Conservation (phyloP, 2,329 filamentous ascomycete species). For the Botrytis fabae region DNA sequence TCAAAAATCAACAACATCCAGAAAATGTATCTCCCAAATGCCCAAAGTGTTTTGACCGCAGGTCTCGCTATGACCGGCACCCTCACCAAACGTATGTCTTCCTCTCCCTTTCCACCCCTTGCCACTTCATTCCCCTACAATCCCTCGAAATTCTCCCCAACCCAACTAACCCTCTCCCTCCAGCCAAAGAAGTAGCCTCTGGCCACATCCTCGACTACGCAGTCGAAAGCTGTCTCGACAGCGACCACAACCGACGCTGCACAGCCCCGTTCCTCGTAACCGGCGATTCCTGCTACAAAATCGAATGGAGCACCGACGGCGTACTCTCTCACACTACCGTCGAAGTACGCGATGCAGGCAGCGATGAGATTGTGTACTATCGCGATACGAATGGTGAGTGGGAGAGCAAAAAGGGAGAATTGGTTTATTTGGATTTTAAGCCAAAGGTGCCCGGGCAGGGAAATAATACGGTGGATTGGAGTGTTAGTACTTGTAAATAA, state of each 20-base stretch:
- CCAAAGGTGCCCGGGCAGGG: slow-evolving; percentile 48
- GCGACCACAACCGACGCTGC: slow-evolving; percentile 40
- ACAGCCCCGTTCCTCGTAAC: slow-evolving; percentile 45
- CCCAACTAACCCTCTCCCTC: slow-evolving; percentile 24
- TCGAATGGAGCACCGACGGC: slow-evolving; percentile 45
- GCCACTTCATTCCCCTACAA: not conserved
- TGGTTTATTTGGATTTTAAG: slow-evolving; percentile 49
- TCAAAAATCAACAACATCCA: not conserved
- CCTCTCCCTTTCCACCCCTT: not conserved
- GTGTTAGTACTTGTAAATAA: slow-evolving; percentile 44
- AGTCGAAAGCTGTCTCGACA: slow-evolving; percentile 46
- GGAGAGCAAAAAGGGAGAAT: slow-evolving; percentile 47
- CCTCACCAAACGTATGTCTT: slow-evolving; percentile 29
- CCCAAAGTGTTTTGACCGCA: slow-evolving; percentile 33
- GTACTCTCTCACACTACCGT: slow-evolving; percentile 45
- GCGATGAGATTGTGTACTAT: slow-evolving; percentile 47
- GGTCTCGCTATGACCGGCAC: slow-evolving; percentile 31
- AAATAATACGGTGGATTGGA: slow-evolving; percentile 48
- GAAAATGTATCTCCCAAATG: slow-evolving; percentile 35
- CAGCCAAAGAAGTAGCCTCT: slow-evolving; percentile 33
- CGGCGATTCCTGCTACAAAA: slow-evolving; percentile 44
- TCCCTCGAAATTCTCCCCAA: not conserved
- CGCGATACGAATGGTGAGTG: slow-evolving; percentile 49
- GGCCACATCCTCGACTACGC: slow-evolving; percentile 47
- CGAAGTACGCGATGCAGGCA: slow-evolving; percentile 44